Base-by-base conservation (phyloP, 139 green algal genomes). In the Yamagishiella unicocca region DNA sequence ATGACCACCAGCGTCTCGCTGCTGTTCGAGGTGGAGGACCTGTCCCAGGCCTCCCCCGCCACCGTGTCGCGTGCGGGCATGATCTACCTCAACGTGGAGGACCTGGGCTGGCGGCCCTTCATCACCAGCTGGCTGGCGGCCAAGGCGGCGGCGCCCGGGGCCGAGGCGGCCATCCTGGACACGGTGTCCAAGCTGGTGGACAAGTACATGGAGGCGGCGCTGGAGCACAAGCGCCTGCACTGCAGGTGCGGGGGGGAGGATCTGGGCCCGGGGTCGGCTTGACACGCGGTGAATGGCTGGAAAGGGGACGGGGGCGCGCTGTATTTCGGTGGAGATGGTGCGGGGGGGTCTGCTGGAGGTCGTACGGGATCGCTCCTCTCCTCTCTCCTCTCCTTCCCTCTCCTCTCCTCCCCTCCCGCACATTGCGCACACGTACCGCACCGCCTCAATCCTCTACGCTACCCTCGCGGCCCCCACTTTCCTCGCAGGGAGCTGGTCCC, bases 11-110 rank as follows among this genome's bases (percentile, higher is more conserved):
- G 93, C 72, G 94, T 97, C n/a, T 96, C 92, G 25, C 86, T 96
- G n/a, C 90, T 97, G 43, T 96, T 98, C 76, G 96, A 98, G 86
- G 95, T 97, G 70, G 95, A 96, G 90, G 95, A 97, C 89, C 90
- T 97, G 58, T 94, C 88, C 38, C 92, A 96, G 85, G 94, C 94
- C 24, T 96, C 93, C 0, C 94, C 94, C 38, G 94, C 94, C 66
- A 97, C 94, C 1, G 93, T 97, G 22, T 78, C 72, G 40, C 93
- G 94, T 54, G 93, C 93, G 46, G 95, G 95, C 75, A 97, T 97
- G 95, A 96, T 97, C 84, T 97, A 97, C 88, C 86, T 96, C n/a
- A 96, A 97, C 83, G 91, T 95, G 46, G 95, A 97, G 83, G 94
- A 97, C 89, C 90, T 98, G 54, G 95, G 95, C 77, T 97, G 93